Percentiles rank a stretch among this genome's conserved stretches.
phyloP scores from a whole-genome alignment of 2,329 filamentous ascomycete genomes.

The Dendryphion nanum region DNA sequence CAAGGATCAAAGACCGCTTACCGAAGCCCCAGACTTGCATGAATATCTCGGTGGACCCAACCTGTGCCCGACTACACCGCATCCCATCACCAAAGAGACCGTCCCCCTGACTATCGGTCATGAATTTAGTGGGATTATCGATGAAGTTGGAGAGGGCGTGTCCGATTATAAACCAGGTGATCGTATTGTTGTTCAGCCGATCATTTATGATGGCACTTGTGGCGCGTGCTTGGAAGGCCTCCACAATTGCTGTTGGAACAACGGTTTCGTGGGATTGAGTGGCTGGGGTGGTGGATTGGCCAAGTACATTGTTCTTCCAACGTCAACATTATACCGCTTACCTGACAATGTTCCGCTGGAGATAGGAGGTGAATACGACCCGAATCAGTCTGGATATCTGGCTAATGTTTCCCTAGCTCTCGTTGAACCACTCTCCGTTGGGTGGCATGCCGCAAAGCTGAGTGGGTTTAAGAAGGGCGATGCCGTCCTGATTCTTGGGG shows the following conservation, averaged over 20 bases:
- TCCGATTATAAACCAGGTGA: conserved; percentile 49
- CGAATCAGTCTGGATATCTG: neutral
- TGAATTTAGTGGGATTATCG: conserved; percentile 53
- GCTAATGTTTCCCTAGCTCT: conserved; percentile 37
- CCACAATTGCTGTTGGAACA: conserved; percentile 55
- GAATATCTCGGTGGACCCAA: conserved; percentile 50
- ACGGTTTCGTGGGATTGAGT: conserved; percentile 54
- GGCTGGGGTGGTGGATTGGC: conserved; percentile 54
- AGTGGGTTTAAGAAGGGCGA: conserved; percentile 49
- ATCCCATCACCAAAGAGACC: conserved; percentile 54
- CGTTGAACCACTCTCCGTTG: conserved; percentile 55
- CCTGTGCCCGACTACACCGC: conserved; percentile 52
- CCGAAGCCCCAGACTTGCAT: conserved; percentile 40
- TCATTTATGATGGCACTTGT: conserved; percentile 56
- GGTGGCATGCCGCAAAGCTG: conserved; percentile 55
- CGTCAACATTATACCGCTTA: conserved; percentile 46
- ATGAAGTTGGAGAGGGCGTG: conserved; percentile 53
- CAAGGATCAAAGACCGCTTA: neutral
- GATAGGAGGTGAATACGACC: conserved; percentile 43
- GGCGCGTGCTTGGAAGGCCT: conserved; percentile 52
- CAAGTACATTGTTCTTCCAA: conserved; percentile 53
- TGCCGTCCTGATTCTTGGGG: conserved; percentile 51
- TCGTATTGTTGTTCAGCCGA: conserved; percentile 52
- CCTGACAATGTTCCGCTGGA: conserved; percentile 54
- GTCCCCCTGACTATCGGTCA: conserved; percentile 55